Base-by-base conservation (phyloP, 2,329 filamentous ascomycete species). In the Fusarium drepaniforme region DNA sequence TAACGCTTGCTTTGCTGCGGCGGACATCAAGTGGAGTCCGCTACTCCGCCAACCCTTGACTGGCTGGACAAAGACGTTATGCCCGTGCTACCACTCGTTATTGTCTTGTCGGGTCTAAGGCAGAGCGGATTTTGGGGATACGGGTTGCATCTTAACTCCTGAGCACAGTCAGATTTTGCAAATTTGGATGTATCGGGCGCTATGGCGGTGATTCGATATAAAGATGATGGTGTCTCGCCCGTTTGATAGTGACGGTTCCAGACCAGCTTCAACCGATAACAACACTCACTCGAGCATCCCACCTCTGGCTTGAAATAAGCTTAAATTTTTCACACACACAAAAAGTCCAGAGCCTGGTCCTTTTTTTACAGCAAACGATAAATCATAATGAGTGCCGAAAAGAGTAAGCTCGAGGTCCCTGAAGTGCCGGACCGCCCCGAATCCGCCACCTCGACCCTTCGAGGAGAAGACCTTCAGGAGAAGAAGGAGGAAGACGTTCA, bases 361-460 rank as follows among this genome's bases (percentile, higher is more conserved):
- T 62, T 30, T 59, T 57, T 62, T 30, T 57, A 30, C 61, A 42
- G 16, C 28, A 53, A 42, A 28, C 21, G 12, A 35, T 35, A 13
- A 40, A 18, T 18, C 59, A 65, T 49, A 35, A 78, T 78, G 77
- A 64, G 67, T 63, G 49, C 65, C 28, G 57, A 69, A 51, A 37
- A 67, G 37, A 25, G 60, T 37, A 76, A 65, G 21, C 75, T 81
- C 60, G 75, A 76, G 33, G 74, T 80, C 63, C 80, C 78, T 64
- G 40, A 53, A 63, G 63, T 69, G 44, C 23, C 74, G 49, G 76
- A 70, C 18, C 79, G 68, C n/a, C 72, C 78, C 66, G 74, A 73
- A n/a, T 82, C 80, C 38, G 75, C 80, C 35, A 67, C 79, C 42
- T 80, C 81, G 25, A 82, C 81, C 8, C 66, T 82, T 1, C 73